Conservation (phyloP, 2,329 filamentous ascomycete species). For the Arthrobotrys megalospora region DNA sequence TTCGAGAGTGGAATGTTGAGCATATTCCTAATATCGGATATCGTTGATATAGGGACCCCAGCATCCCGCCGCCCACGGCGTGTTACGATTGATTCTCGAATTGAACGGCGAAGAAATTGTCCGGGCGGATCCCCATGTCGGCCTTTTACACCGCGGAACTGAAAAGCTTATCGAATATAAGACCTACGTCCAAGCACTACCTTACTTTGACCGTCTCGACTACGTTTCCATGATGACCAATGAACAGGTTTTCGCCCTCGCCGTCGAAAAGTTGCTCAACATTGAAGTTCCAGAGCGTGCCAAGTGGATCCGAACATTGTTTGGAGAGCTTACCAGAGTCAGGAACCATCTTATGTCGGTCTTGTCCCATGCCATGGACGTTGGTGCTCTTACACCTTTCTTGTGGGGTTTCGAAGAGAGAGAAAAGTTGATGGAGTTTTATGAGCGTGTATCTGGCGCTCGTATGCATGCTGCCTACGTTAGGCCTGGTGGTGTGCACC, state of each 20-base stretch:
- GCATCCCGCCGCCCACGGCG: constrained; percentile 97
- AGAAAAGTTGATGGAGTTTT: constrained; percentile 99
- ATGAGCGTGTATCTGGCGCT: constrained; percentile 97
- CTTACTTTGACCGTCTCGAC: constrained; percentile 98
- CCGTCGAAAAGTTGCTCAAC: constrained; percentile 97
- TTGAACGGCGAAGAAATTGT: constrained; percentile 98
- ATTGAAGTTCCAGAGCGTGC: constrained; percentile 94
- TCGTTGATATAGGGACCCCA: constrained; percentile 78
- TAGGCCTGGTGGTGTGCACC: constrained; percentile 93
- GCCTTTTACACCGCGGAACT: constrained; percentile 93
- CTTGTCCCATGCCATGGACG: constrained; percentile 77
- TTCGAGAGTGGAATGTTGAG: background rate
- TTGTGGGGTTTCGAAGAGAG: constrained; percentile 99
- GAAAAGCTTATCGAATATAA: constrained; percentile 99
- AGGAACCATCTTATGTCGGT: constrained; percentile 99
- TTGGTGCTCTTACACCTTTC: constrained; percentile 97
- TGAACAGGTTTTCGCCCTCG: constrained; percentile 95
- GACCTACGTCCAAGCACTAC: constrained; percentile 96
- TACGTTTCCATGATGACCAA: constrained; percentile 99
- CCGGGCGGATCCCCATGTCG: constrained; percentile 95
- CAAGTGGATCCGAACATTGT: constrained; percentile 96
- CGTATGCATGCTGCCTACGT: constrained; percentile 98
- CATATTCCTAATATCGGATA: constrained; percentile 13
- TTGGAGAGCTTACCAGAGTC: constrained; percentile 92
- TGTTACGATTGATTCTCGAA: constrained; percentile 96